Base-by-base conservation (phyloP, 306 rosid genomes). In the Acacia melanoxylon region DNA sequence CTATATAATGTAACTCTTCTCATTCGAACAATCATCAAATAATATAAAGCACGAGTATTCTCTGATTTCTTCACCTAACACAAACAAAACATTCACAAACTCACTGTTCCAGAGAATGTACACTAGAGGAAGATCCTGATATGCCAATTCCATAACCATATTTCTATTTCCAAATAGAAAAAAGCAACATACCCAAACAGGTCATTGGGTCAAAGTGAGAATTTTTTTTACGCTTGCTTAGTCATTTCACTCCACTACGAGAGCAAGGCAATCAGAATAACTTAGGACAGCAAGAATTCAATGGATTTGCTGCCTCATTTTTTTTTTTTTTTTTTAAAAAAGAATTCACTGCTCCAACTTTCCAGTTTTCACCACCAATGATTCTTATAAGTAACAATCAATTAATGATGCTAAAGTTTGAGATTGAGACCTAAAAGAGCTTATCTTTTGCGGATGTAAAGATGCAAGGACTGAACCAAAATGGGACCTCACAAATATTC, bases 401-500 rank as follows among this genome's bases (percentile, higher is more conserved):
- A 6, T 19, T 20, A 68, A 76, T 77, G 76, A 17, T 13, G 10
- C 24, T 20, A 67, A 72, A 54, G 83, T 74, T 40, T 24, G 62
- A 78, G 81, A 81, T 22, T 44, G 51, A 79, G 79, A 75, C 62
- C 51, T 8, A 10, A 51, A 76, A 76, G 54, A 71, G 61, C 3
- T 3, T 5, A 68, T 41, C n/a, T 51, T 65, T 20, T 27, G 25
- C 49, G n/a, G 41, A 35, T 58, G 68, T 27, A 44, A 85, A 11
- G 44, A 62, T n/a, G 78, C 45, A 76, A 25, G 81, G 40, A 75
- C 42, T 42, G 80, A 81, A 54, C 37, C 66, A 58, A 77, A 77
- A 80, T 48, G 79, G 83, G 63, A 59, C 62, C 68, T 51, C 76
- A 76, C 76, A 72, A 81, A 81, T 77, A 85, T 48, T 13, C 65